These are phyloP conservation scores for Ganoderma multipileum DNA, from an alignment of 1,284 basidiomycete species.

Conservation along the genomic window DNA sequence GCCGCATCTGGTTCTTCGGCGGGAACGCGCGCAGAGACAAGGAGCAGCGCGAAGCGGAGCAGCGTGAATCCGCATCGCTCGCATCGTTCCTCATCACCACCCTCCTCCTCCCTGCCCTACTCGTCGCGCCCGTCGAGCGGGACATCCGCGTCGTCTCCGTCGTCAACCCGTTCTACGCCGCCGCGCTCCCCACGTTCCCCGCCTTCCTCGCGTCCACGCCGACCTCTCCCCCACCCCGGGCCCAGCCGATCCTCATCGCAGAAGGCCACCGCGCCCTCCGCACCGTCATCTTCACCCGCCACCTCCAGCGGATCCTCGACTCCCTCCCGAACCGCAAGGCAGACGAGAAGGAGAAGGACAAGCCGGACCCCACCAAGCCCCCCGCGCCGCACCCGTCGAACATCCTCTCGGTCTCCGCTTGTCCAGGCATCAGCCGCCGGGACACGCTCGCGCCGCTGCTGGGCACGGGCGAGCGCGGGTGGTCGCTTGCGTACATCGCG, in stretches of 20 bases:
- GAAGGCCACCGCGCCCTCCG: slow-evolving; percentile 75
- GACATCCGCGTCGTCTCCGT: slow-evolving; percentile 85
- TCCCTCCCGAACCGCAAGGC: slow-evolving; percentile 70
- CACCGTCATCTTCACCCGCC: slow-evolving; percentile 66
- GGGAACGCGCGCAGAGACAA: slow-evolving; percentile 36
- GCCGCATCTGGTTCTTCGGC: slow-evolving; percentile 46
- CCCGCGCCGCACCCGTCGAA: slow-evolving; percentile 62
- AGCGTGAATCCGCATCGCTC: slow-evolving; percentile 56
- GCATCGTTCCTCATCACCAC: slow-evolving; percentile 84
- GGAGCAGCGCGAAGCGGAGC: slow-evolving; percentile 39
- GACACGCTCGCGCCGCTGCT: slow-evolving; percentile 69
- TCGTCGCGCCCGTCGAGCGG: slow-evolving; percentile 81
- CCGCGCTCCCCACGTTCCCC: slow-evolving; percentile 61
- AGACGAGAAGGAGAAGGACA: slow-evolving; percentile 24
- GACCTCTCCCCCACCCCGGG: slow-evolving; percentile 29
- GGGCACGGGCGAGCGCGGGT: slow-evolving; percentile 49
- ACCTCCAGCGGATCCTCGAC: slow-evolving; percentile 80
- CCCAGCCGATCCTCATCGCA: slow-evolving; percentile 50
- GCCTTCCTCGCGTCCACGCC: slow-evolving; percentile 37
- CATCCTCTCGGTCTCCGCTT: slow-evolving; percentile 73
- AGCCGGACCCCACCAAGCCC: slow-evolving; percentile 21
- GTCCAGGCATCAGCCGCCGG: slow-evolving; percentile 73
- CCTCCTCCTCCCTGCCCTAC: slow-evolving; percentile 76
- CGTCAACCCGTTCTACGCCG: slow-evolving; percentile 86
- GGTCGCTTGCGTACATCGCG: slow-evolving; percentile 62